These are phyloP conservation scores for Cucurbita maxima DNA, from an alignment of 306 rosid genomes.

Conservation along the genomic window DNA sequence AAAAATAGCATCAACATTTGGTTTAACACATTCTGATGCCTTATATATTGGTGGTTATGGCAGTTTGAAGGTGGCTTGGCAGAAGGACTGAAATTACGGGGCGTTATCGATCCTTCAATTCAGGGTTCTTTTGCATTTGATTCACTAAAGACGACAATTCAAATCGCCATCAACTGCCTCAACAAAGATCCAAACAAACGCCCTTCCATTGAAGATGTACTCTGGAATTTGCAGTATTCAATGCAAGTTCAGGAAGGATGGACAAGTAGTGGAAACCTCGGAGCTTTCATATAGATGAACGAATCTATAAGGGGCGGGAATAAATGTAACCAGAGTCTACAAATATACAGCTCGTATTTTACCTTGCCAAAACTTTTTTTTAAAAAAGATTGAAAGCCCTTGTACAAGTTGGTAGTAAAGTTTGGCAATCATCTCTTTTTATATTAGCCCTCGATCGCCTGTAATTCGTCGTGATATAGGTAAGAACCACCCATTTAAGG, in stretches of 20 bases:
- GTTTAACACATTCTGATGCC: background rate
- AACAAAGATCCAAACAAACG: conserved; percentile 42
- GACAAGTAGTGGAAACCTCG: conserved; percentile 68
- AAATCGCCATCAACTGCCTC: conserved; percentile 59
- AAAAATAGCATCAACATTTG: background rate
- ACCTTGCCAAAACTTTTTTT: background rate
- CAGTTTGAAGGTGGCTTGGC: conserved; percentile 54
- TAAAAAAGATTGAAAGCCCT: background rate
- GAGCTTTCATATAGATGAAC: conserved; percentile 19
- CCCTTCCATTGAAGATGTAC: conserved; percentile 76
- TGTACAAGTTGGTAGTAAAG: background rate
- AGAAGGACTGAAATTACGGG: conserved; percentile 29
- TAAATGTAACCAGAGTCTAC: conserved; percentile 6
- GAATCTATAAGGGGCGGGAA: background rate
- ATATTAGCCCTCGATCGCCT: background rate
- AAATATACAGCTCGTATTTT: conserved; percentile 7
- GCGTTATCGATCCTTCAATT: conserved; percentile 29
- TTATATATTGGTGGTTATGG: background rate
- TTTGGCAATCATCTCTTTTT: too few relatives aligned
- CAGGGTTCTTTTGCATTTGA: conserved; percentile 47
- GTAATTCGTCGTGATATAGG: background rate
- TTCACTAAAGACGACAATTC: conserved; percentile 50
- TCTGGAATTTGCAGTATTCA: conserved; percentile 86
- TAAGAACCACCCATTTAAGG: background rate
- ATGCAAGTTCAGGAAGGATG: conserved; percentile 88